phyloP scores from a whole-genome alignment of 306 rosid genomes.

The Vicia villosa region DNA sequence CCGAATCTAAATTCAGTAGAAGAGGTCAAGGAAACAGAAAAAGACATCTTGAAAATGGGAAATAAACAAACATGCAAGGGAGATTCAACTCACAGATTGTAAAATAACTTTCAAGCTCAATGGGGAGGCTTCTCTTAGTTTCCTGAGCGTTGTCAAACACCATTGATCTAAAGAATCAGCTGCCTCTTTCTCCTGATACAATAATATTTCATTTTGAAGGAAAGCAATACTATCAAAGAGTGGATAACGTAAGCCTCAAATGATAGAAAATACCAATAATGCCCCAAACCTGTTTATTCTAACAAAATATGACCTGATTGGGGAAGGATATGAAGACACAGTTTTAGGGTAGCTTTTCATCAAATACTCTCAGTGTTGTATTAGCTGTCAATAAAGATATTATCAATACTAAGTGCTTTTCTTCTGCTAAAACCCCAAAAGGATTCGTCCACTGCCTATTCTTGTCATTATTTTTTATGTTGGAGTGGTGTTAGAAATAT shows the following conservation, averaged over 20 bases:
- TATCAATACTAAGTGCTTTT: slow-evolving; percentile 1
- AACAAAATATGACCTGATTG: slow-evolving; percentile 12
- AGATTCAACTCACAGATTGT: slow-evolving; percentile 71
- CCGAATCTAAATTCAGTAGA: slow-evolving; percentile 63
- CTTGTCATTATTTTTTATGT: not conserved
- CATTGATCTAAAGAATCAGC: slow-evolving; percentile 64
- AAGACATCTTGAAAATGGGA: slow-evolving; percentile 27
- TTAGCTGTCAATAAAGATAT: not conserved
- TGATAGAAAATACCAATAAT: slow-evolving; percentile 12
- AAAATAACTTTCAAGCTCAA: slow-evolving; percentile 82
- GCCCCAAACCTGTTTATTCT: not conserved
- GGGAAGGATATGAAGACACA: not conserved
- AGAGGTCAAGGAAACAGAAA: slow-evolving; percentile 32
- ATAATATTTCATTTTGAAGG: slow-evolving; percentile 34
- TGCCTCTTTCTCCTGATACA: slow-evolving; percentile 76
- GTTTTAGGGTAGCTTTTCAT: not conserved
- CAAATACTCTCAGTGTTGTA: slow-evolving; percentile 13
- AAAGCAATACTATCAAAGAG: slow-evolving; percentile 30
- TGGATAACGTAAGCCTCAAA: slow-evolving; percentile 19
- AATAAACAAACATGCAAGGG: slow-evolving; percentile 16
- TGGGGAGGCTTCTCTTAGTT: slow-evolving; percentile 84
- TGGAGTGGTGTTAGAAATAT: not conserved
- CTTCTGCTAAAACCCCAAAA: slow-evolving; percentile 17
- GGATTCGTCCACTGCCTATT: slow-evolving; percentile 10
- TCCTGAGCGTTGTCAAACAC: slow-evolving; percentile 60